A percentile compares a stretch with the other conserved stretches of the same genome.
phyloP scores from a whole-genome alignment of 345 rosid genomes.

The Boechera stricta region DNA sequence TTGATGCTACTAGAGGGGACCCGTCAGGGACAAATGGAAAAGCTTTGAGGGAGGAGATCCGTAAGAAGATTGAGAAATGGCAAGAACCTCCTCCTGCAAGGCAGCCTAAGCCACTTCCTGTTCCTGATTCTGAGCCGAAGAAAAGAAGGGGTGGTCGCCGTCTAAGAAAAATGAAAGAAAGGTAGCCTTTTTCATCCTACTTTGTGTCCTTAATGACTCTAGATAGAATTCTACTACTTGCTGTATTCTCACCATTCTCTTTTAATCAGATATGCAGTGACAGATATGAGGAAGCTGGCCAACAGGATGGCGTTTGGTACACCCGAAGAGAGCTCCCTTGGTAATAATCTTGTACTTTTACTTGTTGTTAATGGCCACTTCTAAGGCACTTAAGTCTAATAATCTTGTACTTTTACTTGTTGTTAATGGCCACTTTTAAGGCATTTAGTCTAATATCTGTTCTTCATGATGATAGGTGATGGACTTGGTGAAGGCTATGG shows the following conservation, averaged over 20 bases:
- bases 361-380: not conserved
- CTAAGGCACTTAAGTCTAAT: not conserved
- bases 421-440: not conserved
- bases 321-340: conserved; percentile 96
- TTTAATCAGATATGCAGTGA: conserved; percentile 75
- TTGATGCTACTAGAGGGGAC: conserved; percentile 86
- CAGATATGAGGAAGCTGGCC: conserved; percentile 97
- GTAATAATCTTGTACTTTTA: conserved; percentile 45
- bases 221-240: conserved; percentile 3
- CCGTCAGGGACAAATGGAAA: conserved; percentile 80
- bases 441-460: conserved; percentile 7
- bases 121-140: conserved; percentile 98
- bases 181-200: conserved; percentile 48
- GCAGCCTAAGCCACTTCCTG: conserved; percentile 97
- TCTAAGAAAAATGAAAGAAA: conserved; percentile 94
- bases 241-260: conserved; percentile 11
- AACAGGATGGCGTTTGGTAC: conserved; percentile 97
- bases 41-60: conserved; percentile 66
- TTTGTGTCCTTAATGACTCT: not conserved
- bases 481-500: conserved; percentile 99
- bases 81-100: conserved; percentile 98
- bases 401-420: not conserved
- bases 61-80: conserved; percentile 95
- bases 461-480: conserved; percentile 67
- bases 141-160: conserved; percentile 98